phyloP scores from a whole-genome alignment of 768 basidiomycete species.

The Termitomyces sp. region DNA sequence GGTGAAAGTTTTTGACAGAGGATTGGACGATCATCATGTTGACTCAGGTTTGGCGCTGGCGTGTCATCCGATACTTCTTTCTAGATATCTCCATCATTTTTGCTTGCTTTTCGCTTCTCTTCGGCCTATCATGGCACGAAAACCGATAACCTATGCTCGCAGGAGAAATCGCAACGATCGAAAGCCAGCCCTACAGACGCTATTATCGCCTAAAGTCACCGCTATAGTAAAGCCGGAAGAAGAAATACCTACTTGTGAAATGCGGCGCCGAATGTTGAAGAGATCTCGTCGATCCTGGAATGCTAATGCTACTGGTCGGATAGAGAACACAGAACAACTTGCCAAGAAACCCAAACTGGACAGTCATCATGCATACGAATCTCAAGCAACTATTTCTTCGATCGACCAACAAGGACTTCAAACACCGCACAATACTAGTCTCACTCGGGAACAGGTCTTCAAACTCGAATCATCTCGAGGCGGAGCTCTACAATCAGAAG shows the following conservation, averaged over 20 bases:
- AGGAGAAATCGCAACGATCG: slow-evolving; percentile 6
- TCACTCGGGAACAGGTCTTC: slow-evolving; percentile 14
- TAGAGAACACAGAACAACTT: background rate
- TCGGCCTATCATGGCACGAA: slow-evolving; percentile 11
- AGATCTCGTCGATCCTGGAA: slow-evolving; percentile 12
- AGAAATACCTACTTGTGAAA: slow-evolving; percentile 12
- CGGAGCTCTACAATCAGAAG: slow-evolving; percentile 1
- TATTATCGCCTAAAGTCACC: slow-evolving; percentile 11
- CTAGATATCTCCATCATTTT: background rate
- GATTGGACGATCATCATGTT: too few species aligned
- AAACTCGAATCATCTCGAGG: slow-evolving; percentile 13
- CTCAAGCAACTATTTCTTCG: background rate
- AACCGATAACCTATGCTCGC: slow-evolving; percentile 18
- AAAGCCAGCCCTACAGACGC: background rate
- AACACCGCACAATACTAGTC: slow-evolving; percentile 15
- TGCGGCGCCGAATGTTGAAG: slow-evolving; percentile 16
- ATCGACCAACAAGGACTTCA: slow-evolving; percentile 2
- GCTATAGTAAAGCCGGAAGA: slow-evolving; percentile 10
- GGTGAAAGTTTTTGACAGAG: too few species aligned
- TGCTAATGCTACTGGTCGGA: background rate
- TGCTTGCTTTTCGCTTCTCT: background rate
- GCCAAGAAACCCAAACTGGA: slow-evolving; percentile 12
- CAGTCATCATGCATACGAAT: background rate
- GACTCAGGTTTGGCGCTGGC: too few species aligned
- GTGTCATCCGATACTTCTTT: too few species aligned